A percentile compares a stretch with the other conserved stretches of the same genome.
Evolutionary conservation across 2,329 filamentous ascomycete genomes (phyloP).

Genomic region (Pseudogymnoascus sp.): DNA sequence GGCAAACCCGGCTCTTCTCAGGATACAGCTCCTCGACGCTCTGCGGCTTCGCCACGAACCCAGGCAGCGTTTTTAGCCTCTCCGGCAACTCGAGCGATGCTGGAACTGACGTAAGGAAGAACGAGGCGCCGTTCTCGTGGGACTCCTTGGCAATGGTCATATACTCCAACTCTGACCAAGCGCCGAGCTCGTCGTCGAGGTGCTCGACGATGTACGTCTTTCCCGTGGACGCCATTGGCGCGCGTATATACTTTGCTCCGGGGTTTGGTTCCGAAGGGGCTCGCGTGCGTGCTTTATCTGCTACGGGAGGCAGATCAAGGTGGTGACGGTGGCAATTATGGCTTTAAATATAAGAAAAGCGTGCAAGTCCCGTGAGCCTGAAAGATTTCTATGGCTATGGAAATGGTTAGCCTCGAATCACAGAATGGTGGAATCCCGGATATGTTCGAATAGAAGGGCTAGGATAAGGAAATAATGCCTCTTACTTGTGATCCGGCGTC

Average conservation of each 20-base stretch:
- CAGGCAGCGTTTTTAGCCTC: slow-evolving; percentile 44
- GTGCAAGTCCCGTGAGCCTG: not conserved
- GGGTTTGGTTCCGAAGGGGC: not conserved
- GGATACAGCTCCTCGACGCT: slow-evolving; percentile 78
- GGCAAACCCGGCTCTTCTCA: slow-evolving; percentile 69
- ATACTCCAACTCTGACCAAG: slow-evolving; percentile 94
- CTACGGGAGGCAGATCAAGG: not conserved
- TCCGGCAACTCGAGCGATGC: slow-evolving; percentile 56
- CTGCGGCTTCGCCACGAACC: slow-evolving; percentile 63
- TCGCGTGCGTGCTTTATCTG: too few species aligned
- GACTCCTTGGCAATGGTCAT: slow-evolving; percentile 78
- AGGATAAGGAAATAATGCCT: not conserved
- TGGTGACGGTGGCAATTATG: not conserved
- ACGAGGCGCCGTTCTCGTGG: slow-evolving; percentile 53
- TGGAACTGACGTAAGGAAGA: slow-evolving; percentile 77
- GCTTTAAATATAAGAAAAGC: not conserved
- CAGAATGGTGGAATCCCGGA: not conserved
- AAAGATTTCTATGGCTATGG: not conserved
- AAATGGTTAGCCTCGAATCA: not conserved
- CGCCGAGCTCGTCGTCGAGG: slow-evolving; percentile 85
- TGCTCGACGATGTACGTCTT: slow-evolving; percentile 94
- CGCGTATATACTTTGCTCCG: not conserved
- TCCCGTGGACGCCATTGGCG: slow-evolving; percentile 32
- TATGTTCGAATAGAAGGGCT: not conserved
- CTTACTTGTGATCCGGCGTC: not conserved